Base-by-base conservation (phyloP, 2,329 filamentous ascomycete genomes). In the Pseudonectria foliicola region DNA sequence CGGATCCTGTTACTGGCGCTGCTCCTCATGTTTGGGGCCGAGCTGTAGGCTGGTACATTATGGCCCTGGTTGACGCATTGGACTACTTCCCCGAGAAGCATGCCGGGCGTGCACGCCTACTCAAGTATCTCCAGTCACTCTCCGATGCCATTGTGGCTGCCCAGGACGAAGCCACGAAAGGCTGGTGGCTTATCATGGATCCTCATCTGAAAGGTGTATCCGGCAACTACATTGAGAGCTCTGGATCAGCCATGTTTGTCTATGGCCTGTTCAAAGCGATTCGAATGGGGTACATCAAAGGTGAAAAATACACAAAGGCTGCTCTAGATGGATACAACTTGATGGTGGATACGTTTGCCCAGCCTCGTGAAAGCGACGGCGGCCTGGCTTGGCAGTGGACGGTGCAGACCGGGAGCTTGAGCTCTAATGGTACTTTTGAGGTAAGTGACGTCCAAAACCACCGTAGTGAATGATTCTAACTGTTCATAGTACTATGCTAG, bases 361-460 rank as follows among this genome's bases (percentile, higher is more conserved):
- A 62, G 14, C 56, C 35, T 3, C 41, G 62, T 14, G 62, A 64
- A 25, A 56, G 60, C 13, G 66, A 72, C 43, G 67, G 68, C 66
- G 64, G 3, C 43, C 73, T 30, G 41, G 47, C 5, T 56, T 38
- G 29, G 33, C 37, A 43, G 32, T 43, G 40, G 40, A 37, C 40
- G 3, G 40, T 40, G 12, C 40, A 42, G 14, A 43, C 40, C 6
- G 40, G 40, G 6, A 43, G 40, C 18, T 14, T 40, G 21, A 40
- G 40, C 18, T 43, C 40, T 8, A 43, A 43, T 16, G 40, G 40
- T 13, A 43, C 40, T 10, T 43, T 43, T 12, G 40, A 43, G 31
- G 40, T 43, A 13, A 30, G 40, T 30, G 25, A 10, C 5, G 3
- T 7, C 6, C 28, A 2, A n/a, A 4, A 10, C 6, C 6, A n/a